These are phyloP conservation scores for Sanguinoderma infundibulare DNA, from an alignment of 1,284 basidiomycete genomes.

Conservation along the genomic window DNA sequence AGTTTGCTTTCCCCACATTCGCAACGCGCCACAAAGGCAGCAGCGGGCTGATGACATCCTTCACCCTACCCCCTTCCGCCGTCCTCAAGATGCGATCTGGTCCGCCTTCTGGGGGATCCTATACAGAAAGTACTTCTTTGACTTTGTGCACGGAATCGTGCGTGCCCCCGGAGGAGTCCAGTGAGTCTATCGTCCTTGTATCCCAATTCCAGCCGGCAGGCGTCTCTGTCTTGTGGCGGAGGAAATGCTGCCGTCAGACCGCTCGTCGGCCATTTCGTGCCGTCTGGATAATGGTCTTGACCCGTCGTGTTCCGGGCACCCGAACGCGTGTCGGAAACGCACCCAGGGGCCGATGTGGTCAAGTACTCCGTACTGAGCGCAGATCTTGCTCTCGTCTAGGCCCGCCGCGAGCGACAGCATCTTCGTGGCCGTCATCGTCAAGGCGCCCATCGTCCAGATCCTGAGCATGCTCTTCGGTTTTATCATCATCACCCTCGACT, in stretches of 20 bases:
- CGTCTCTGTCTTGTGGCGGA: neutral
- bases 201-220: neutral
- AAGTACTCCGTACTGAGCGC: neutral
- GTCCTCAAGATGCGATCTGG: constrained; percentile 72
- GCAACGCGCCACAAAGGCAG: neutral
- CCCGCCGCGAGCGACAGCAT: constrained; percentile 63
- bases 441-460: constrained; percentile 72
- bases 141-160: constrained; percentile 73
- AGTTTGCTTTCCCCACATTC: constrained; percentile 45
- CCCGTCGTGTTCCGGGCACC: neutral
- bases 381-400: constrained; percentile 43
- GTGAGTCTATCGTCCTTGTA: constrained; percentile 51
- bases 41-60: constrained; percentile 12
- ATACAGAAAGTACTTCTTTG: constrained; percentile 93
- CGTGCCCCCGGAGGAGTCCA: constrained; percentile 80
- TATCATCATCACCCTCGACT: constrained; percentile 67
- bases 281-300: neutral
- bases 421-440: constrained; percentile 77
- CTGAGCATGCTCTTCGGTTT: constrained; percentile 63
- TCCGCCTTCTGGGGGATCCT: constrained; percentile 76
- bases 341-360: neutral
- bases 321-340: neutral
- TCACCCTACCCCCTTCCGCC: neutral
- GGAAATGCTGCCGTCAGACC: no score
- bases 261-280: neutral